Percentiles rank a stretch among this genome's conserved stretches.
Conservation (phyloP, 768 basidiomycete species). For the Neoboletus brunneissimus region DNA sequence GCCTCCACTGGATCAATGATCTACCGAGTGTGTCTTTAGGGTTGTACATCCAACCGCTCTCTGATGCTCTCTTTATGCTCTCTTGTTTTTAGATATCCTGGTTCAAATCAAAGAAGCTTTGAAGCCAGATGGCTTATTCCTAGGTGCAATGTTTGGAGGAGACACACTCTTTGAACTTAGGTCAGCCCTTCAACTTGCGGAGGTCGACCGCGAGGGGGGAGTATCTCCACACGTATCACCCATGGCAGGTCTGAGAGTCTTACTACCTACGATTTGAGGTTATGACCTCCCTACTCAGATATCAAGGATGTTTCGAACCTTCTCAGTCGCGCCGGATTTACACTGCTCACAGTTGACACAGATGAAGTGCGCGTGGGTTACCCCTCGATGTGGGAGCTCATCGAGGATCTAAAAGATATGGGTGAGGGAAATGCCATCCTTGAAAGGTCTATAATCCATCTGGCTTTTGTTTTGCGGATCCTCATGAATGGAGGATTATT, state of each 20-base stretch:
- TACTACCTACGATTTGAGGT: neutral
- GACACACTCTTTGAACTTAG: slow-evolving; percentile 96
- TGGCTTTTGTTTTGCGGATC: neutral
- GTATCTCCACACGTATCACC: slow-evolving; percentile 96
- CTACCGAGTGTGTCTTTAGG: slow-evolving; percentile 65
- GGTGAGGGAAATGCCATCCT: slow-evolving; percentile 92
- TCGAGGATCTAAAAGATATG: slow-evolving; percentile 94
- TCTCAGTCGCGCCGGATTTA: slow-evolving; percentile 89
- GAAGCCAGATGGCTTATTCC: slow-evolving; percentile 88
- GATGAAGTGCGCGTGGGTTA: slow-evolving; percentile 91
- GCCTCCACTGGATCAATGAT: slow-evolving; percentile 97
- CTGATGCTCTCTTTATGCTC: neutral
- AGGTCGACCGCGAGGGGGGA: slow-evolving; percentile 91
- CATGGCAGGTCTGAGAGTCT: slow-evolving; percentile 75
- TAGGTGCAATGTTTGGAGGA: slow-evolving; percentile 93
- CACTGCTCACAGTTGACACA: slow-evolving; percentile 88
- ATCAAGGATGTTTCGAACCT: slow-evolving; percentile 92
- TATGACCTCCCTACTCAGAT: slow-evolving; percentile 46
- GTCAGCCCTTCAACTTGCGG: slow-evolving; percentile 90
- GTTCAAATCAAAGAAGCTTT: slow-evolving; percentile 85
- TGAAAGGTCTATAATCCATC: slow-evolving; percentile 53
- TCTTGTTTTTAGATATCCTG: slow-evolving; percentile 56
- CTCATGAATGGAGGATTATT: neutral
- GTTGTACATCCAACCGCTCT: neutral
- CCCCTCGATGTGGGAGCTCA: slow-evolving; percentile 93